These are phyloP conservation scores for Alternaria atra DNA, from an alignment of 2,329 filamentous ascomycete species.

Conservation along the genomic window DNA sequence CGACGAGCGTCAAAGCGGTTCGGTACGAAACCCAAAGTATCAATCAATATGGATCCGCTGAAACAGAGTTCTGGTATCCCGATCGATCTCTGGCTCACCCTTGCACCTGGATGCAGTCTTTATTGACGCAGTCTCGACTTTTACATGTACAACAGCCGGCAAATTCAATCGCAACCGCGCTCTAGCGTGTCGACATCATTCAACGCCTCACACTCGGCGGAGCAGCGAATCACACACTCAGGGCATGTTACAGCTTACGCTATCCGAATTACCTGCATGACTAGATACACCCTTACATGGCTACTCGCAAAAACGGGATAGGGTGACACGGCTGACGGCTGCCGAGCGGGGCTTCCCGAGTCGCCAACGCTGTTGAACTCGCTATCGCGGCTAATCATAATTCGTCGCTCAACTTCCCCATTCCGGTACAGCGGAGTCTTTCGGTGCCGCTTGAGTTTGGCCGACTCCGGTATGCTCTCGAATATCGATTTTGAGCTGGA, in stretches of 20 bases:
- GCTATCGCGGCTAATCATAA: conserved; percentile 19
- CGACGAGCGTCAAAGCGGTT: conserved; percentile 25
- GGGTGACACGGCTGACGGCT: conserved; percentile 24
- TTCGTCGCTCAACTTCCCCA: conserved; percentile 11
- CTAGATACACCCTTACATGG: conserved; percentile 25
- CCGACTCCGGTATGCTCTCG: not conserved
- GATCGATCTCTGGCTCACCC: not conserved
- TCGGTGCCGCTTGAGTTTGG: conserved; percentile 4
- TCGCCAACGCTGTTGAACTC: conserved; percentile 17
- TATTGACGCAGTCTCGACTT: not conserved
- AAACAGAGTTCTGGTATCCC: conserved; percentile 10
- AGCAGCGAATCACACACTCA: conserved; percentile 18
- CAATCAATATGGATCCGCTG: conserved; percentile 10
- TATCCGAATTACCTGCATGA: conserved; percentile 33
- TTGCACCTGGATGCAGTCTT: not conserved
- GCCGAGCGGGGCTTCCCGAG: conserved; percentile 35
- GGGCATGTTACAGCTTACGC: conserved; percentile 17
- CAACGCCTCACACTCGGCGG: conserved; percentile 2
- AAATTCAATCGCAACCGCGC: conserved; percentile 6
- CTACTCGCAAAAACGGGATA: conserved; percentile 10
- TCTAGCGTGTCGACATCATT: conserved; percentile 6
- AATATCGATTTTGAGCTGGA: conserved; percentile 5
- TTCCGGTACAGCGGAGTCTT: conserved; percentile 8
- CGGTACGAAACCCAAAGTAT: conserved; percentile 24
- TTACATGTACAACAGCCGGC: not conserved